Percentiles rank a stretch among this genome's conserved stretches.
Conservation (phyloP, 371 early-diverging fungal species). For the Zopfochytrium polystomum region DNA sequence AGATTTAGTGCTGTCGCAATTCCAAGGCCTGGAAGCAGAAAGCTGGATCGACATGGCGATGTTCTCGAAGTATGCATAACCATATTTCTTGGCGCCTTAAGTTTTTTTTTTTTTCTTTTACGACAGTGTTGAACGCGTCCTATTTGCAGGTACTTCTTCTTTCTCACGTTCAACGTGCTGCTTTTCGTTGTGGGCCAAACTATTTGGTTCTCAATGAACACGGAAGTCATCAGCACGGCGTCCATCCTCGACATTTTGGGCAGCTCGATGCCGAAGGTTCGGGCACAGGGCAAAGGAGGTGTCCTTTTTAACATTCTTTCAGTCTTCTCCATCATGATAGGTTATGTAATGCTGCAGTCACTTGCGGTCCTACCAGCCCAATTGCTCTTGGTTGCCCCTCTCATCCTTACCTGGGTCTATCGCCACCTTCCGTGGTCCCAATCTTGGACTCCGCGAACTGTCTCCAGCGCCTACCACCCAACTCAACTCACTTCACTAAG, state of each 20-base stretch:
- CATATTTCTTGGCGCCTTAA: neutral
- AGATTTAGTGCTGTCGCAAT: conserved; percentile 36
- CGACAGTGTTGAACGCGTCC: conserved; percentile 35
- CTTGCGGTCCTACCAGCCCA: conserved; percentile 41
- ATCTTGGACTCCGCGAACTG: conserved; percentile 43
- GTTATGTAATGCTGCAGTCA: conserved; percentile 45
- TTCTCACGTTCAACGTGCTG: conserved; percentile 82
- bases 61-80: conserved; percentile 61
- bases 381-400: conserved; percentile 43
- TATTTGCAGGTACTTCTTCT: conserved; percentile 78
- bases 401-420: conserved; percentile 42
- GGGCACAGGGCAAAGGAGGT: neutral
- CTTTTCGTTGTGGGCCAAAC: conserved; percentile 79
- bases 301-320: neutral
- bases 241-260: conserved; percentile 70
- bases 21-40: conserved; percentile 64
- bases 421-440: conserved; percentile 33
- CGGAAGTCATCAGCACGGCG: conserved; percentile 65
- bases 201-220: conserved; percentile 66
- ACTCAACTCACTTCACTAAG: conserved; percentile 41
- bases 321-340: conserved; percentile 38
- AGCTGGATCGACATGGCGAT: conserved; percentile 68
- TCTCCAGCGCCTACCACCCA: conserved; percentile 49
- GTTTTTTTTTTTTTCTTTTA: neutral
- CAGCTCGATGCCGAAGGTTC: conserved; percentile 59